Evolutionary conservation across 2,329 filamentous ascomycete genomes (phyloP), one percentile per base, ranked within the genome.

Genomic region (Aureobasidium sp.): DNA sequence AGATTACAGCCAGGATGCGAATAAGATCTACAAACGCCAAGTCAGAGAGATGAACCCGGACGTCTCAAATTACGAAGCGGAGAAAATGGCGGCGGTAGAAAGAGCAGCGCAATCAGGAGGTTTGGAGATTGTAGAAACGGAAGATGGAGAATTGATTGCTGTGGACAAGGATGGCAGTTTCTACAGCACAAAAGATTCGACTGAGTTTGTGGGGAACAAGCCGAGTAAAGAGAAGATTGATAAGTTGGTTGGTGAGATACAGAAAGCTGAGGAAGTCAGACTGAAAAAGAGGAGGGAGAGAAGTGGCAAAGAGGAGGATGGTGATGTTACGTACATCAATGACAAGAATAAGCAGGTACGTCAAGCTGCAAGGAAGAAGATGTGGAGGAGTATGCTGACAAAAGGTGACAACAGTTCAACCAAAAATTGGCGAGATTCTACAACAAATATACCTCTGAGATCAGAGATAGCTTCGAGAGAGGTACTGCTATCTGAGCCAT

Each of bases 311-410:
- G 91, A 92, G 63, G 91, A 96, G 66, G 89, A 92, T 52, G 88
- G 86, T 32, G 94, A 99, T 75, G 89, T 97, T 69, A 97, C 93
- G 8, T 97, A 96, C 77, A 99, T 99, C 84, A 99, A 99, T 78
- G 91, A 97, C 78, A 97, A 99, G 87, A 99, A 99, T 82, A 97
- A 97, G 82, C 64, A 63, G 61, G 61, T 63, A 32, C 29, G 61
- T 47, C 20, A 12, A 13, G 23, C 26, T 15, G 37, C 10, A 42
- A 42, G 10, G n/a, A 27, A 23, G 39, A 17, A 17, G 13, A 12
- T 8, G 20, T 10, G 5, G 41, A 46, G 26, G 26, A 32, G 20
- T n/a, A 9, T 29, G 34, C 61, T 63, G 41, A 63, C 44, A 47
- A 4, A 1, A 17, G 0, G 1, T 5, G 15, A 48, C 15, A 10